Base-by-base conservation (phyloP, 2,329 filamentous ascomycete species). In the Aspergillus luchuensis region DNA sequence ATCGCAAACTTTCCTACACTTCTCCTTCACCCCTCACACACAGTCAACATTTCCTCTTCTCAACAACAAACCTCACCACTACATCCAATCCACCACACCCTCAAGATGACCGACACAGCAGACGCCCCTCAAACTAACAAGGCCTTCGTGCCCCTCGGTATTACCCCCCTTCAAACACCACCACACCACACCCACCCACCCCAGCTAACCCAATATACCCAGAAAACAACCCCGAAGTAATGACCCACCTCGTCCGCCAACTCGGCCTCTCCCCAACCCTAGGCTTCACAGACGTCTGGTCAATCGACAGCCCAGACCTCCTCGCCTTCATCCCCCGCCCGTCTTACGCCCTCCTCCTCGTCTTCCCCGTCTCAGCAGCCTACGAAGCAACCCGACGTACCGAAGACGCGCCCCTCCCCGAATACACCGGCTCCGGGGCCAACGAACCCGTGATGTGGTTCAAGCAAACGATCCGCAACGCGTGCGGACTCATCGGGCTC, bases 391-490 rank as follows among this genome's bases (percentile, higher is more conserved):
- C 89, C 72, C 89, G 93, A 33, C 76, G 85, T 59, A 81, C 86
- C 47, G 93, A 97, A 80, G 93, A 97, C 78, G 80, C 80, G 54
- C 74, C 83, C 21, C 80, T 81, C 45, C 66, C 79, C 2, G 85
- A 87, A 41, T 97, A 97, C 79, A 73, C 75, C 0, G 90, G 89
- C 47, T 82, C 81, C 17, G 92, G 92, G 1, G 78, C 84, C 0
- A 72, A 71, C 0, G 91, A 97, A 72, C 89, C 91, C 5, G 91
- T 97, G 0, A 72, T 96, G 7, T 99, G 94, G 95, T 98, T 93
- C 83, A 90, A 87, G 68, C 94, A 98, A 80, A 98, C 93, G 0
- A 97, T 98, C 69, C 86, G 90, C 62, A 96, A 98, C 74, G 92
- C 94, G 0, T 98, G 94, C 75, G 94, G 94, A 0, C 80, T 97